Evolutionary conservation across 441 rosid species (phyloP), one percentile per base, ranked within the genome.

Genomic region (Pelargonium citronellum): DNA sequence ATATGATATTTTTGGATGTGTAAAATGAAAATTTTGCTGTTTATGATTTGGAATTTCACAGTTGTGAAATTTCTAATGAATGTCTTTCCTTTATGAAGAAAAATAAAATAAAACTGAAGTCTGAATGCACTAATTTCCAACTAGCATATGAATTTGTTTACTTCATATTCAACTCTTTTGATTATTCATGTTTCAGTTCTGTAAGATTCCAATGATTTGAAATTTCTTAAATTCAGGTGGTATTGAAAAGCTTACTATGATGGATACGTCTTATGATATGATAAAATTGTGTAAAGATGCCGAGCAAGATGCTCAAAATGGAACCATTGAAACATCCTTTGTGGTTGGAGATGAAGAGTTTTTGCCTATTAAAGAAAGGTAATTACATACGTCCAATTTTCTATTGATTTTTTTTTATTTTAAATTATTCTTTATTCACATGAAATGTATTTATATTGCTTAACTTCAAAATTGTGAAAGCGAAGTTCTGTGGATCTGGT

Each of bases 311-410:
- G 72, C 77, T 39, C 53, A 11, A 7, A 68, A 75, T 76, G 80
- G 76, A 57, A 76, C 79, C 57, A 79, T 92, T 0, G 88, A 89
- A 69, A 87, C 83, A 27, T 87, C 88, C 24, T 91, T 79, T 80
- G 76, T 92, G 66, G 97, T 89, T 49, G 98, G 90, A 53, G 98
- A 95, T 74, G 98, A 95, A 80, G 99, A 95, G 85, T 90, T 85
- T 81, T 82, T 95, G 71, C 98, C 98, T 43, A 46, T 95, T 63
- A 83, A 89, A 78, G 91, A 95, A 84, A 87, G 95, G 98, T 92
- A 27, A 19, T 55, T 57, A 10, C 68, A 37, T 55, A 64, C 46
- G 34, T 41, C 74, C 4, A 51, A 55, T 8, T 5, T 57, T 55
- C 61, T 20, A 27, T 72, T 13, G 1, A n/a, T 71, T 41, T 20